Conservation (phyloP, 2,329 filamentous ascomycete species). For the Periconia digitata region DNA sequence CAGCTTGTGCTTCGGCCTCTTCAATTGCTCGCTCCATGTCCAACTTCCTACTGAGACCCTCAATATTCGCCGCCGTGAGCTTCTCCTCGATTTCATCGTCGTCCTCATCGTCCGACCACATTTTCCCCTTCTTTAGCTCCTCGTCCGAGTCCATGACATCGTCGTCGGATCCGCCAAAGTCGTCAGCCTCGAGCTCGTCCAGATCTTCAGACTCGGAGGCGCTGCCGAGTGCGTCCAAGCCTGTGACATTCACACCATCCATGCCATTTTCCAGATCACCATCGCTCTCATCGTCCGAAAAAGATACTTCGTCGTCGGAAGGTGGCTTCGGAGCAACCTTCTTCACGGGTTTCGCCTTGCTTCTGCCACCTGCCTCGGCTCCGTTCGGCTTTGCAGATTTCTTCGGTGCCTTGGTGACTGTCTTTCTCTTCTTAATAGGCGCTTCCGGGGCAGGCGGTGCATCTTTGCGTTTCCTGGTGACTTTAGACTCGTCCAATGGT, state of each 20-base stretch:
- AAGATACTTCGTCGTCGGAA: slow-evolving; percentile 27
- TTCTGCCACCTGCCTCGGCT: slow-evolving; percentile 25
- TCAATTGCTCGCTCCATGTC: slow-evolving; percentile 77
- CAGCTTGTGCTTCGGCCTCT: slow-evolving; percentile 78
- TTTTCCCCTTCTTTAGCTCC: slow-evolving; percentile 54
- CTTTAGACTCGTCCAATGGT: slow-evolving; percentile 73
- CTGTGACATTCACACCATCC: slow-evolving; percentile 35
- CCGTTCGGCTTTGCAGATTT: slow-evolving; percentile 45
- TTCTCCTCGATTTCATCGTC: slow-evolving; percentile 87
- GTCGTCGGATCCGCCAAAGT: slow-evolving; percentile 43
- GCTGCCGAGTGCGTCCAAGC: slow-evolving; percentile 44
- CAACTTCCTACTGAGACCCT: slow-evolving; percentile 81
- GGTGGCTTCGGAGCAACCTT: slow-evolving; percentile 32
- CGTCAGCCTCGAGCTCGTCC: slow-evolving; percentile 41
- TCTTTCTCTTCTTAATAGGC: slow-evolving; percentile 66
- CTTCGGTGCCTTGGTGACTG: slow-evolving; percentile 38
- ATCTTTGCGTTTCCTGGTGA: slow-evolving; percentile 85
- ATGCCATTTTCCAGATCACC: slow-evolving; percentile 51
- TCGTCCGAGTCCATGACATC: slow-evolving; percentile 61
- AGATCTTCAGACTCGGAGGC: slow-evolving; percentile 39
- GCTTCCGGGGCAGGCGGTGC: slow-evolving; percentile 57
- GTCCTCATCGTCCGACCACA: slow-evolving; percentile 97
- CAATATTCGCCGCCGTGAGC: slow-evolving; percentile 94
- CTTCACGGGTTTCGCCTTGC: slow-evolving; percentile 37
- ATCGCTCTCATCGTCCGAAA: slow-evolving; percentile 35